A percentile compares a stretch with the other conserved stretches of the same genome.
Conservation (phyloP, 257 asterid species). For the Galeopsis tetrahit region DNA sequence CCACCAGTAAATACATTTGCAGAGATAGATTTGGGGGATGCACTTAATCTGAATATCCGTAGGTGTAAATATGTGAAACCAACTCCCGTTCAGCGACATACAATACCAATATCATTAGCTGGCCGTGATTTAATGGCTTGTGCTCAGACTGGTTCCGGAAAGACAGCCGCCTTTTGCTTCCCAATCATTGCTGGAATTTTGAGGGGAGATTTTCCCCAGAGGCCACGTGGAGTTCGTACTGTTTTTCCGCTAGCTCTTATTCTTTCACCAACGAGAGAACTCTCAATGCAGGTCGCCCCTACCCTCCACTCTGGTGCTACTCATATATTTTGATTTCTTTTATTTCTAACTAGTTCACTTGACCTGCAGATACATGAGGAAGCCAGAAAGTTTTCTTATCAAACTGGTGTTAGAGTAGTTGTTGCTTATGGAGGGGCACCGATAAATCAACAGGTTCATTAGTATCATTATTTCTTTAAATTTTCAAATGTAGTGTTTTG, state of each 20-base stretch:
- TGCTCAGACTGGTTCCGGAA: conserved; percentile 87
- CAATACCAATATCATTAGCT: conserved; percentile 75
- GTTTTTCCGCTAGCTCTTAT: conserved; percentile 79
- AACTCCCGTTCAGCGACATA: conserved; percentile 79
- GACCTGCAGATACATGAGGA: conserved; percentile 71
- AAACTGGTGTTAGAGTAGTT: conserved; percentile 70
- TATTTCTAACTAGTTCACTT: conserved; percentile 7
- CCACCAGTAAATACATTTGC: conserved; percentile 77
- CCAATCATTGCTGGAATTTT: conserved; percentile 80
- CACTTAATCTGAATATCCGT: conserved; percentile 64
- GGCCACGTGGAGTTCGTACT: conserved; percentile 74
- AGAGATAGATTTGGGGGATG: conserved; percentile 82
- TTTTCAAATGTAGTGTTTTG: background rate
- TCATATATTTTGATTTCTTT: background rate
- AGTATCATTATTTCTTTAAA: background rate
- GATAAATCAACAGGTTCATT: conserved; percentile 63
- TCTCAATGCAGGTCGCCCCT: conserved; percentile 65
- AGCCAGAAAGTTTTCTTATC: conserved; percentile 69
- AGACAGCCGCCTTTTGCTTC: conserved; percentile 90
- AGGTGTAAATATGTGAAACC: conserved; percentile 85
- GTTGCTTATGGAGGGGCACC: conserved; percentile 89
- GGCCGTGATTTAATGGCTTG: conserved; percentile 88
- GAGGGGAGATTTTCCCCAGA: conserved; percentile 53
- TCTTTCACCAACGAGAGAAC: conserved; percentile 86
- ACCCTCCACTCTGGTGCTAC: background rate